These are phyloP conservation scores for Aspergillus haitiensis DNA, from an alignment of 495 filamentous ascomycete species.

Conservation along the genomic window DNA sequence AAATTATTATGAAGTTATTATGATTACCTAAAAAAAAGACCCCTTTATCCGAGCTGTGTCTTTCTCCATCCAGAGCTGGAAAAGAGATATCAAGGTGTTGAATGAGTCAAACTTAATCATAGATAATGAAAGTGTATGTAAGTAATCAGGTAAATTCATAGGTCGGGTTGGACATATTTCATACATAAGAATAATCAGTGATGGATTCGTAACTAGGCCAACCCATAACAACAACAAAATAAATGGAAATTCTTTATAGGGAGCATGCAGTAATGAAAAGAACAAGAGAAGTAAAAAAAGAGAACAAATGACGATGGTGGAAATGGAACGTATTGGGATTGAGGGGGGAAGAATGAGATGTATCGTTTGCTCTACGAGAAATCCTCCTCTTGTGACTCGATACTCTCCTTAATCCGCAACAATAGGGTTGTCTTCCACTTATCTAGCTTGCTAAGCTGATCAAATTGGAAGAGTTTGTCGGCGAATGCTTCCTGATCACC, in stretches of 20 bases:
- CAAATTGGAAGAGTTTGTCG: slow-evolving; percentile 81
- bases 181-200: background rate
- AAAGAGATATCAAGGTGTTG: too few species aligned
- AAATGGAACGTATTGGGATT: too few species aligned
- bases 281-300: slow-evolving; percentile 3
- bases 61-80: too few species aligned
- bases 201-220: background rate
- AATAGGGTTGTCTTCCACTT: slow-evolving; percentile 94
- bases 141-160: too few species aligned
- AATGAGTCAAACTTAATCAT: too few species aligned
- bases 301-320: slow-evolving; percentile 7
- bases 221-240: background rate
- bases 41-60: too few species aligned
- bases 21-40: too few species aligned
- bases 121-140: too few species aligned
- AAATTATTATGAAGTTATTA: too few species aligned
- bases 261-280: slow-evolving; percentile 1
- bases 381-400: slow-evolving; percentile 74
- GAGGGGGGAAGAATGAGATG: slow-evolving; percentile 15
- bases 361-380: slow-evolving; percentile 55
- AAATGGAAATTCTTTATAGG: slow-evolving; percentile 5
- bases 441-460: slow-evolving; percentile 87
- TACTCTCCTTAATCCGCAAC: slow-evolving; percentile 75
- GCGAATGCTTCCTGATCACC: slow-evolving; percentile 78
- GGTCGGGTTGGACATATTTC: background rate